Conservation (phyloP, 371 early-diverging fungal species). For the Rhizopus sp. region DNA sequence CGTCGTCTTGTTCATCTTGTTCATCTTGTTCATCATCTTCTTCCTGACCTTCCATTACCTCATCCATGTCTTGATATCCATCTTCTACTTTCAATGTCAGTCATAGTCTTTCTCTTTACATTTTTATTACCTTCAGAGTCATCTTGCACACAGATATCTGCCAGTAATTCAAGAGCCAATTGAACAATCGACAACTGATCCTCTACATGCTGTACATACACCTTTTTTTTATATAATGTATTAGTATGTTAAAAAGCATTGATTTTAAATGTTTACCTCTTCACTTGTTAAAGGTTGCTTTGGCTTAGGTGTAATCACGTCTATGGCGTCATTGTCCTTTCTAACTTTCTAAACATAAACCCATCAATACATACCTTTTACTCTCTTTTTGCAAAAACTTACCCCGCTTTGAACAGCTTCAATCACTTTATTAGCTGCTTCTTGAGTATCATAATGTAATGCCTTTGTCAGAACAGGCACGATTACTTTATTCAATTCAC, state of each 20-base stretch:
- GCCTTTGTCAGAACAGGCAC: constrained; percentile 58
- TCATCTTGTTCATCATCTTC: constrained; percentile 9
- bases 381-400: constrained; percentile 13
- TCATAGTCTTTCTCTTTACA: too few species aligned
- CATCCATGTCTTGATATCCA: constrained; percentile 18
- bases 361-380: background rate
- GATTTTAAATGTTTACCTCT: constrained; percentile 32
- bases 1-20: constrained; percentile 3
- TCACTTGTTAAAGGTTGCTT: constrained; percentile 53
- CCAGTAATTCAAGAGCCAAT: constrained; percentile 78
- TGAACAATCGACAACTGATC: constrained; percentile 69
- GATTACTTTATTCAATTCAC: constrained; percentile 50
- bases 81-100: constrained; percentile 6
- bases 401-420: constrained; percentile 52
- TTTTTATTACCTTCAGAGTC: constrained; percentile 42
- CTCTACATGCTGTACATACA: constrained; percentile 49
- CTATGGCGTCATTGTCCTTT: constrained; percentile 28
- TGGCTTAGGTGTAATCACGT: constrained; percentile 47
- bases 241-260: background rate
- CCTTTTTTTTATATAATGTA: constrained; percentile 11
- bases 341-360: background rate
- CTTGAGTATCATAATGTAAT: constrained; percentile 63
- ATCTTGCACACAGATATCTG: constrained; percentile 78
- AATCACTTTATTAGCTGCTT: constrained; percentile 53
- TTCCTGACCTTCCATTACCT: constrained; percentile 11